These are phyloP conservation scores for Polygonum aviculare DNA, from an alignment of 148 eudicot genomes.

Conservation along the genomic window DNA sequence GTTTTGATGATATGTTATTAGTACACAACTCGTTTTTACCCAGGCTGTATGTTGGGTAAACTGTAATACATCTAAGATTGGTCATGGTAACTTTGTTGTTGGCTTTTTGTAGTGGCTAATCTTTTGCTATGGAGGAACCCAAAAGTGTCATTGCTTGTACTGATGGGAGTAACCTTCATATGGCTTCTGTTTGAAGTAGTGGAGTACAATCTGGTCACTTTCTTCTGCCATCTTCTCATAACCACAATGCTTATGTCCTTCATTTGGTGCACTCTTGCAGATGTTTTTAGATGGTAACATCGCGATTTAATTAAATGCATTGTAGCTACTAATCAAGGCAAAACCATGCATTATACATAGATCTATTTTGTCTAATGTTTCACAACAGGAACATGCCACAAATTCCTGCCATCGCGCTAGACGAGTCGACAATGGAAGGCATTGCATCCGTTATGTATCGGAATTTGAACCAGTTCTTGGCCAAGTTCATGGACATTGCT, in stretches of 20 bases:
- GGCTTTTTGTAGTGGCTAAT: constrained; percentile 19
- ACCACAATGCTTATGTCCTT: constrained; percentile 22
- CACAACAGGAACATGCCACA: constrained; percentile 17
- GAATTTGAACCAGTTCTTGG: neutral
- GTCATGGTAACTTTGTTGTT: neutral
- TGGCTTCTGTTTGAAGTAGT: constrained; percentile 22
- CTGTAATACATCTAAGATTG: neutral
- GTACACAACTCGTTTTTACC: no score
- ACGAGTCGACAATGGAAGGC: constrained; percentile 14
- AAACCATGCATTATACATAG: neutral
- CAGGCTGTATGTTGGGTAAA: no score
- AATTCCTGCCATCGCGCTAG: neutral
- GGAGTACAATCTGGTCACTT: constrained; percentile 20
- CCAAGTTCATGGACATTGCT: constrained; percentile 12
- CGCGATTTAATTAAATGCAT: no score
- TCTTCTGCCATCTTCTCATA: constrained; percentile 22
- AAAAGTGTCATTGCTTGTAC: constrained; percentile 12
- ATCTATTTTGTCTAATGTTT: neutral
- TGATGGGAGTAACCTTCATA: constrained; percentile 17
- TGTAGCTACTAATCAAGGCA: no score
- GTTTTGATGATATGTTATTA: neutral
- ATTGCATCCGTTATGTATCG: constrained; percentile 4
- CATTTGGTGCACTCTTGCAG: constrained; percentile 26
- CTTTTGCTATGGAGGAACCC: constrained; percentile 24
- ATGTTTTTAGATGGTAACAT: constrained; percentile 20